Base-by-base conservation (phyloP, 305 asterid species). In the Striga hermonthica region DNA sequence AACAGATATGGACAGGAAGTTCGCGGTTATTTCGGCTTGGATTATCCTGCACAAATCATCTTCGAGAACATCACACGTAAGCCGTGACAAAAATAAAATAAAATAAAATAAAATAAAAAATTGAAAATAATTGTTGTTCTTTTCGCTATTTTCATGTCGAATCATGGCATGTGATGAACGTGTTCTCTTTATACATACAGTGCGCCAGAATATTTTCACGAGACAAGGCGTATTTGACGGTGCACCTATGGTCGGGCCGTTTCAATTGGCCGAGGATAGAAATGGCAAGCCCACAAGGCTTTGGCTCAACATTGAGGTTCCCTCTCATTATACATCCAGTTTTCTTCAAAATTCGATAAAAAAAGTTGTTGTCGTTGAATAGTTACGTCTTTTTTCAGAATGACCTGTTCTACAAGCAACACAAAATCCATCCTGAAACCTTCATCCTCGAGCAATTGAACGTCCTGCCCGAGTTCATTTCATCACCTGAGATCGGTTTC, bases 401-500 rank as follows among this genome's bases (percentile, higher is more conserved):
- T 66, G 84, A 86, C 60, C 7, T 71, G 60, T 94, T 94, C 91
- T 94, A 83, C 45, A 72, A 82, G 14, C 81, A 84, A 57, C 82
- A 83, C 78, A 88, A 85, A 31, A 73, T 88, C 68, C 79, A 67
- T 44, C 72, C 85, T 5, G 77, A 75, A 39, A 34, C 40, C 28
- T 89, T 39, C 72, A 62, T 89, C 60, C 41, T 75, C 1, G 69
- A 79, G 68, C 34, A 50, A 47, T 1, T 68, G 22, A 67, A 74
- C 4, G 61, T 48, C 7, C 8, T 68, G 58, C 95, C 95, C 3
- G 88, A 83, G 75, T 90, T 86, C 83, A 78, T 94, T 69, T 94
- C 99, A 12, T 94, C 97, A n/a, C 88, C 97, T 1, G 99, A 94
- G 86, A 81, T 94, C 15, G 95, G 81, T 52, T 90, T 90, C 86